Conservation (phyloP, 768 basidiomycete species). For the Amyloporia xantha region DNA sequence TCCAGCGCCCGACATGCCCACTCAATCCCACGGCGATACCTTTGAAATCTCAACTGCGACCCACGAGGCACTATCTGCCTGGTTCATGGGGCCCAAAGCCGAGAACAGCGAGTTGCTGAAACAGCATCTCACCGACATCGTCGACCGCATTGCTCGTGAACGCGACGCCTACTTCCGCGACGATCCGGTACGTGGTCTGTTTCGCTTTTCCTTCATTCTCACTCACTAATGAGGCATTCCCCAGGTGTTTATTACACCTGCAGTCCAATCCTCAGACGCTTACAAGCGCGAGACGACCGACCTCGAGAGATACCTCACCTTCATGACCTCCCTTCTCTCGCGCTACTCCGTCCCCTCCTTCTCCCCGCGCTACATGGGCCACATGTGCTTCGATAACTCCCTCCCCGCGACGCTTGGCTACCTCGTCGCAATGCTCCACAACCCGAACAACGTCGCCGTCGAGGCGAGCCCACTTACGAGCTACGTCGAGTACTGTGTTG, state of each 20-base stretch:
- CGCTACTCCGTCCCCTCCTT: conserved; percentile 32
- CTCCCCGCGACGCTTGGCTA: conserved; percentile 22
- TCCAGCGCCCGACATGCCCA: too few relatives aligned
- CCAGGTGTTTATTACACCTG: conserved; percentile 19
- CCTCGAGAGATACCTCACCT: conserved; percentile 14
- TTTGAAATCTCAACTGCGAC: neutral
- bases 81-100: conserved; percentile 34
- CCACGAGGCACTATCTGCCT: conserved; percentile 27
- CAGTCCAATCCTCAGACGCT: conserved; percentile 13
- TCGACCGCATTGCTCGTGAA: conserved; percentile 19
- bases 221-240: neutral
- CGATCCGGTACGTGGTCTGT: conserved; percentile 20
- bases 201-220: neutral
- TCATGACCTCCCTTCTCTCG: conserved; percentile 19
- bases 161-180: conserved; percentile 25
- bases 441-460: conserved; percentile 37
- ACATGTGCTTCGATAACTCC: conserved; percentile 33
- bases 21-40: too few relatives aligned
- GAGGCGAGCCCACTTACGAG: conserved; percentile 34
- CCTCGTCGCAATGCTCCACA: conserved; percentile 24
- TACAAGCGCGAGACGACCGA: conserved; percentile 18
- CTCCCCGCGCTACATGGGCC: conserved; percentile 34
- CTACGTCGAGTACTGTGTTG: conserved; percentile 32
- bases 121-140: conserved; percentile 19
- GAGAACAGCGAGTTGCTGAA: conserved; percentile 30